Evolutionary conservation across 2,329 filamentous ascomycete species (phyloP), one percentile per base, ranked within the genome.

Genomic region (Aspergillus sergii): DNA sequence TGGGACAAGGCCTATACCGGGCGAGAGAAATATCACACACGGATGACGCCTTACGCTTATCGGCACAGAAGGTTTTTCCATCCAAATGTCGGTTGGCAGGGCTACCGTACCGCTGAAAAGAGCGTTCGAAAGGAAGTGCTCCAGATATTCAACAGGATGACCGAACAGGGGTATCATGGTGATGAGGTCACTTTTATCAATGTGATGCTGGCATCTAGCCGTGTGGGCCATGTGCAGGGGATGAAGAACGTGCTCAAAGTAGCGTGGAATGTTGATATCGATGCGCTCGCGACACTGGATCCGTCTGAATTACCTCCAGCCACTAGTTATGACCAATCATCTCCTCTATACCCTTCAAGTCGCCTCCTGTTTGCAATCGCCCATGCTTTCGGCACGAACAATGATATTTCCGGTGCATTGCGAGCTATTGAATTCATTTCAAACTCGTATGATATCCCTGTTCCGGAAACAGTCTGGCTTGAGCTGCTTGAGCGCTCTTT

Each of bases 401-500:
- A 85, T 55, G 82, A 89, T 60, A 81, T 93, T 4, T 73, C 81
- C 0, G 80, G 83, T 1, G 90, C 87, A 14, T 71, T 89, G 30
- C 82, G 85, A 46, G 71, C 90, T 0, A 77, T 93, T 14, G 84
- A 90, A 63, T 86, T 86, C 68, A 74, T 94, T 55, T 89, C 91
- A 0, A 77, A 77, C 1, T 79, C 80, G 8, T 91, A 90, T 75
- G 66, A 79, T 1, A 77, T 94, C 28, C 65, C 79, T 1, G 86
- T 94, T 43, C 78, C 86, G 0, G 69, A 73, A 8, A 72, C 81
- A 6, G 82, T 88, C 21, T 94, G 92, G 91, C 81, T 83, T 9
- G 85, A 89, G 60, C 76, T 94, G 2, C 80, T 94, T 19, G 82
- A 87, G 64, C 91, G 90, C 85, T 84, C 89, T 0, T 89, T 87